Evolutionary conservation across 1,139 yeast genomes (phyloP), one percentile per base, ranked within the genome.

Genomic region (Lodderomyces oxycetoniae): DNA sequence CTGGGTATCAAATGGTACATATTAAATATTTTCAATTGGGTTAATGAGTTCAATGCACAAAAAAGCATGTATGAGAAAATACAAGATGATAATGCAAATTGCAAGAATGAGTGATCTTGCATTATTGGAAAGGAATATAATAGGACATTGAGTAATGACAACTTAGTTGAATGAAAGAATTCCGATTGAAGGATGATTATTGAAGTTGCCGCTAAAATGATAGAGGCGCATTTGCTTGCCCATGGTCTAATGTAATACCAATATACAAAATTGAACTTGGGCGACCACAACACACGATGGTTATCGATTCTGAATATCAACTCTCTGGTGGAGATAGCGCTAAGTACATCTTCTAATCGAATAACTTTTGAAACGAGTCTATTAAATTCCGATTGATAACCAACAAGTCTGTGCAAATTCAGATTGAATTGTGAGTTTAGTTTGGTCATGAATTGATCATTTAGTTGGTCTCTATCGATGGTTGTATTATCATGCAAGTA

Each of bases 1-100:
- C 68, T 73, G 2, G 70, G 61, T 23, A 84, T 89, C 44, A 86
- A 65, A 42, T 84, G 89, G 52, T 85, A 86, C 56, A 80, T 70
- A 51, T 82, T 81, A 66, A 86, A 86, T 9, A 86, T 61, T 43
- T 80, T 77, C 40, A 85, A 67, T 37, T 76, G 71, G 7, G 89
- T 74, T 39, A 86, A 65, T 22, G 91, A 78, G 32, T 73, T 67
- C 47, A 84, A 66, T 1, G 93, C 71, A 20, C 82, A 66, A 26
- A 74, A 48, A 39, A 84, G 68, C 89, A 86, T 83, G 53, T 78
- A 82, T 1, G 78, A 71, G 37, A 85, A 68, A 3, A 74, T 48
- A 2, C 70, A 41, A 17, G 68, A 52, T 2, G 71, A 61, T 4
- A 63, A 49, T 1, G 55, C 40, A 33, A 71, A 72, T 32, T 74